Evolutionary conservation across 352 stramenopile species (phyloP), one percentile per base, ranked within the genome.

Genomic region (Pythium vanterpoolii): DNA sequence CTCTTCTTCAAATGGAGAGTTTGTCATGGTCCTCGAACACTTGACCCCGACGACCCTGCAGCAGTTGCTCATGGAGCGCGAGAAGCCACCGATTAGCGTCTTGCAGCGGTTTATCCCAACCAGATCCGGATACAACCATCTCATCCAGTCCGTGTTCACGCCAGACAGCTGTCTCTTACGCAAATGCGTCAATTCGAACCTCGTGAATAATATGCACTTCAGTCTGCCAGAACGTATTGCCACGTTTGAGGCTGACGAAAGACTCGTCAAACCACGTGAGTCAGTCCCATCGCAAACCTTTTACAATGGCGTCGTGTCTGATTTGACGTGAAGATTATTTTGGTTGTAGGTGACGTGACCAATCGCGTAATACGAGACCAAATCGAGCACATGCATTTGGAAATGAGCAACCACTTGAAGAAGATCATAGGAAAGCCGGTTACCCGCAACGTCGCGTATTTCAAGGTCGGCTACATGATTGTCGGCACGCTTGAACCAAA

Each of bases 71-170:
- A 57, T 69, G 50, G 56, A 74, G 16, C 76, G 78, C 9, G 78
- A 87, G 18, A 87, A 83, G 16, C 78, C 78, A 38, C 49, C 63
- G 8, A 33, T 85, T 21, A 85, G 76, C 33, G 70, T 92, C 5
- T 65, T 92, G 27, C 79, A 92, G 60, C 72, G 74, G 13, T 90
- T 87, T 45, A 64, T 92, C 5, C 76, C 76, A 9, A 87, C 78
- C 1, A 75, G 83, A 21, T 89, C 83, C 7, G 76, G 79, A 24
- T 90, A 87, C 62, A 89, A 92, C 49, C 81, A 89, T 59, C 65
- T 69, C 53, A 64, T 89, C 30, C 72, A 87, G 56, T 79, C 71
- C 9, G 68, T 88, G 14, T 89, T 86, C 56, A 87, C 79, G 8
- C 68, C 72, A n/a, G 79, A 90, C 30, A 71, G 50, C 36, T 87